Evolutionary conservation across 139 green algal genomes (phyloP).

Genomic region (Chlorella sp.): DNA sequence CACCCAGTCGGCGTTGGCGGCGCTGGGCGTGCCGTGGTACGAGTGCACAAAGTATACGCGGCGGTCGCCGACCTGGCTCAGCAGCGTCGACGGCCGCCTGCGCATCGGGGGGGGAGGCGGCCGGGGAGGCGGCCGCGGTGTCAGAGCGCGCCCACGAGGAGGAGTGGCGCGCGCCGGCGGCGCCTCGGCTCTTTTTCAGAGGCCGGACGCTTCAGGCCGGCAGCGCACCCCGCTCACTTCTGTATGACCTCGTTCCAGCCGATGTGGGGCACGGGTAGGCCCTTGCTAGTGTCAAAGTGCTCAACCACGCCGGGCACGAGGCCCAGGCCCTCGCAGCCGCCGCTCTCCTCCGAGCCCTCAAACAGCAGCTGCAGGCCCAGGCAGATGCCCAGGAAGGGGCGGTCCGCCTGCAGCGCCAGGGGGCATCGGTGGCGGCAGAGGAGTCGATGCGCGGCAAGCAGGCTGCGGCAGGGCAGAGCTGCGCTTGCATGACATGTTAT

Average conservation of each 20-base stretch:
- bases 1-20: conserved; percentile 90
- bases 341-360: conserved; percentile 94
- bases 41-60: conserved; percentile 99
- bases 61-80: conserved; percentile 63
- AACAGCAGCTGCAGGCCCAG: conserved; percentile 98
- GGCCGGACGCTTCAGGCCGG: neutral
- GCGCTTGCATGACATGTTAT: too few species aligned
- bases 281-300: conserved; percentile 72
- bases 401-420: conserved; percentile 50
- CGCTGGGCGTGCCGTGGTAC: conserved; percentile 70
- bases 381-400: conserved; percentile 97
- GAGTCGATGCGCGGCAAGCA: neutral
- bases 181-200: neutral
- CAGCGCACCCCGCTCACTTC: conserved; percentile 24
- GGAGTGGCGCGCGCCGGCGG: too few species aligned
- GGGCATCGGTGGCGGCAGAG: too few species aligned
- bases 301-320: conserved; percentile 84
- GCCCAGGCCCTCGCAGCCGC: conserved; percentile 90
- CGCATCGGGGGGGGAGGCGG: too few species aligned
- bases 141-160: neutral
- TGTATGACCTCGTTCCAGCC: conserved; percentile 92
- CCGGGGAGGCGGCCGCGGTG: neutral
- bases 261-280: conserved; percentile 96
- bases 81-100: conserved; percentile 42
- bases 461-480: too few species aligned